Conservation (phyloP, 2,329 filamentous ascomycete genomes). For the Claviceps fusiformis region DNA sequence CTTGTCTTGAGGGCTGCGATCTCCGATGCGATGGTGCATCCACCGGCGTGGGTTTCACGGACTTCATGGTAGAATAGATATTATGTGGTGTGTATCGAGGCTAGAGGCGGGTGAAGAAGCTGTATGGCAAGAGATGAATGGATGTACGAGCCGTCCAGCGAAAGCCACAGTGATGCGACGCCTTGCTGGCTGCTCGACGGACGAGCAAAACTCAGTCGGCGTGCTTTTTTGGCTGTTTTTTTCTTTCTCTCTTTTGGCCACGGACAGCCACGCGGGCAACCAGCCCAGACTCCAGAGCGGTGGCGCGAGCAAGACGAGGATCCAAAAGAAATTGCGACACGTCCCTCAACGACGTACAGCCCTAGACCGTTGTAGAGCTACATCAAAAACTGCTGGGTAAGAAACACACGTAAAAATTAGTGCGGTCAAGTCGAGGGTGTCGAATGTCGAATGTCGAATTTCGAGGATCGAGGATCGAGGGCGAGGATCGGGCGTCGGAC, state of each 20-base stretch:
- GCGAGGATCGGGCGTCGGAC: neutral
- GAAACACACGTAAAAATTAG: conserved; percentile 1
- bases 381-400: conserved; percentile 3
- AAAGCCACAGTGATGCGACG: neutral
- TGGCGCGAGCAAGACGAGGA: neutral
- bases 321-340: neutral
- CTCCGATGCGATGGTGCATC: conserved; percentile 38
- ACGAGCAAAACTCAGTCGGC: neutral
- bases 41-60: conserved; percentile 32
- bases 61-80: conserved; percentile 36
- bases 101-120: neutral
- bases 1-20: conserved; percentile 51
- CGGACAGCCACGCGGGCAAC: neutral
- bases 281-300: neutral
- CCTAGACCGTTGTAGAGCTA: conserved; percentile 5
- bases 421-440: neutral
- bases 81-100: neutral
- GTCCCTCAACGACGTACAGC: neutral
- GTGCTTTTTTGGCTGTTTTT: neutral
- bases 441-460: too few species aligned
- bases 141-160: neutral
- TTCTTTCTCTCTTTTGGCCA: neutral
- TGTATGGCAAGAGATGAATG: neutral
- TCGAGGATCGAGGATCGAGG: too few species aligned
- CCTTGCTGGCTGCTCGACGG: neutral